Evolutionary conservation across 257 asterid species (phyloP).

Genomic region (Penstemon davidsonii): DNA sequence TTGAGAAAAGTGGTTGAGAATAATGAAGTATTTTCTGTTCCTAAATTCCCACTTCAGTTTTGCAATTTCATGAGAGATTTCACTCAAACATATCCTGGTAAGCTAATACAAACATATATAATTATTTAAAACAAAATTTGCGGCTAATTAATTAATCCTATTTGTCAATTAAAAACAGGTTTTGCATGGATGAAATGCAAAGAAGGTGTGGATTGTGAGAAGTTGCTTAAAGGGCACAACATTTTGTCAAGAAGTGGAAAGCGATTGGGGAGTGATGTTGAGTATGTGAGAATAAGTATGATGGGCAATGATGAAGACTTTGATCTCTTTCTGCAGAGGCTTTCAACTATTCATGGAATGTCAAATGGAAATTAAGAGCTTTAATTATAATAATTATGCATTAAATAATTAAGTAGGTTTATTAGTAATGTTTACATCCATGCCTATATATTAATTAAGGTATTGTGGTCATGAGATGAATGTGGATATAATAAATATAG

Average conservation of each 20-base stretch:
- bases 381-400: not conserved
- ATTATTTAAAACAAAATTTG: not conserved
- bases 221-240: constrained; percentile 49
- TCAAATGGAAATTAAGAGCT: constrained; percentile 25
- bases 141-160: not conserved
- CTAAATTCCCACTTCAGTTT: constrained; percentile 47
- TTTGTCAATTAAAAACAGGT: constrained; percentile 36
- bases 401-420: not conserved
- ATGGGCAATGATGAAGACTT: constrained; percentile 50
- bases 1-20: constrained; percentile 25
- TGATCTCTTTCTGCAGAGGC: constrained; percentile 58
- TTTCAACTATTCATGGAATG: constrained; percentile 39
- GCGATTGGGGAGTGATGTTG: constrained; percentile 54
- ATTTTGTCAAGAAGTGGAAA: constrained; percentile 61
- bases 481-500: no score
- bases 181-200: constrained; percentile 87
- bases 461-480: no score
- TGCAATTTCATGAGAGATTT: constrained; percentile 49
- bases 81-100: constrained; percentile 66
- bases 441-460: no score
- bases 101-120: not conserved
- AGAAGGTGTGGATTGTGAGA: constrained; percentile 50
- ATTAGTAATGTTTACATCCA: not conserved
- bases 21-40: constrained; percentile 35
- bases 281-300: constrained; percentile 69